phyloP scores from a whole-genome alignment of 2,329 filamentous ascomycete genomes.

The Dothistroma septosporum region DNA sequence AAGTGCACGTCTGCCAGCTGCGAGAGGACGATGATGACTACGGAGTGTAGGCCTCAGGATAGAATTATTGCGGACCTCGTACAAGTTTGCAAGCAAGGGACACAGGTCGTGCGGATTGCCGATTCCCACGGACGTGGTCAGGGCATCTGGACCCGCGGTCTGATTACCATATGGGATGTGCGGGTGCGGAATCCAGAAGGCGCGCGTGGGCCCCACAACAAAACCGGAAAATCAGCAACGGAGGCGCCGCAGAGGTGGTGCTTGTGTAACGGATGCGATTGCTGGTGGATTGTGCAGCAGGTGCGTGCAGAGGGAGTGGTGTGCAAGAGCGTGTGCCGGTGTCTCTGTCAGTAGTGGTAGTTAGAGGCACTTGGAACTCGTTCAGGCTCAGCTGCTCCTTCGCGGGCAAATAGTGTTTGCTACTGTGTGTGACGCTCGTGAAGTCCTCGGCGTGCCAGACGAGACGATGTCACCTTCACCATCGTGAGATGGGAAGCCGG shows the following conservation, averaged over 20 bases:
- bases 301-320: background rate
- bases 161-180: background rate
- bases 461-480: background rate
- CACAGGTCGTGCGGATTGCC: background rate
- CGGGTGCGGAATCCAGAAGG: background rate
- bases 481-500: background rate
- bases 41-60: background rate
- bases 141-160: background rate
- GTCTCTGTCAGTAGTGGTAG: background rate
- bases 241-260: background rate
- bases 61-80: background rate
- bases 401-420: background rate
- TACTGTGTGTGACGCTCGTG: background rate
- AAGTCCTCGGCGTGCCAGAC: background rate
- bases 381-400: background rate
- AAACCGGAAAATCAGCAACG: background rate
- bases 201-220: background rate
- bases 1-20: background rate
- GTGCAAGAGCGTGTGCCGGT: background rate
- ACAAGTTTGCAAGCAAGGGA: constrained; percentile 1
- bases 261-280: constrained; percentile 1
- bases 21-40: background rate
- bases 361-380: background rate
- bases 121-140: background rate
- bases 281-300: background rate